Evolutionary conservation across 805 yeast genomes (phyloP).

Genomic region (Geotrichum ghanense): DNA sequence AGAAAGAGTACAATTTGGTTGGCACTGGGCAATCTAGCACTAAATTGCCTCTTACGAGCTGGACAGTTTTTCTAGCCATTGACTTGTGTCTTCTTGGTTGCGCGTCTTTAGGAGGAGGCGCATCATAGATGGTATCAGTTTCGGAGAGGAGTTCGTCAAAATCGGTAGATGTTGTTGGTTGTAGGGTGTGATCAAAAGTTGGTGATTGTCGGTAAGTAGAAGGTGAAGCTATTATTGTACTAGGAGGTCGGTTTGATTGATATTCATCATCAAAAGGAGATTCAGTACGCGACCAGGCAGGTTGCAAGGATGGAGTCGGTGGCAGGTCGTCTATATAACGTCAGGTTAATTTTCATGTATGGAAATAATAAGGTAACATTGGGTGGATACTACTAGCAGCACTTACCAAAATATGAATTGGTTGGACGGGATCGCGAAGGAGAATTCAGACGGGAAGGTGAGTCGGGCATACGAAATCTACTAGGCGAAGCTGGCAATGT

Average conservation of each 20-base stretch:
- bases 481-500: not conserved
- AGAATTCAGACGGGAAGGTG: not conserved
- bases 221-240: not conserved
- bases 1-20: conserved; percentile 67
- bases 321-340: not conserved
- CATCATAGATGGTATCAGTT: conserved; percentile 14
- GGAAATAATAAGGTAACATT: no score
- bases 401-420: conserved; percentile 1
- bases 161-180: not conserved
- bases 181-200: not conserved
- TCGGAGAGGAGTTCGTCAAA: conserved; percentile 11
- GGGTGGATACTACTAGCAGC: no score
- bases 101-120: conserved; percentile 15
- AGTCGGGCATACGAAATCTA: not conserved
- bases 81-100: conserved; percentile 59
- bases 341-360: no score
- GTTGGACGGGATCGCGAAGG: not conserved
- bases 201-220: not conserved
- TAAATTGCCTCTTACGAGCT: conserved; percentile 69
- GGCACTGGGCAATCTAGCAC: conserved; percentile 93
- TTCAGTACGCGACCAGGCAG: not conserved
- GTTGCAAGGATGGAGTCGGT: not conserved
- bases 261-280: not conserved
- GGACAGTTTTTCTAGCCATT: conserved; percentile 58
- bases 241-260: not conserved